phyloP scores from a whole-genome alignment of 495 filamentous ascomycete species.

The Podospora fimiseda region DNA sequence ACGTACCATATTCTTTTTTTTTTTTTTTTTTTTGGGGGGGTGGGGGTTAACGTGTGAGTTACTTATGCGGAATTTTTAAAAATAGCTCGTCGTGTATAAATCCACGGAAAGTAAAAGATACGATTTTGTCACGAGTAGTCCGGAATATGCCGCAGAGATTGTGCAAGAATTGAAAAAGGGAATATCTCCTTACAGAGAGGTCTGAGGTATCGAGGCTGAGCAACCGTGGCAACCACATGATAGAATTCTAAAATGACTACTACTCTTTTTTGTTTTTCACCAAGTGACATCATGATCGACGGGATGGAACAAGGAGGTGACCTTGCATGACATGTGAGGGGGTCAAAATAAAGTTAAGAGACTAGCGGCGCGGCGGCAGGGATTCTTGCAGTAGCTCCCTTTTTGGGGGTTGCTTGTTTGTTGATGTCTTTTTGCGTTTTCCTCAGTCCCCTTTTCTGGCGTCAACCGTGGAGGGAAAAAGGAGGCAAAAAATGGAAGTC shows the following conservation, averaged over 20 bases:
- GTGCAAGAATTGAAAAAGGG: constrained; percentile 80
- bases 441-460: background rate
- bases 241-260: no score
- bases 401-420: background rate
- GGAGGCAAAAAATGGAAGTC: background rate
- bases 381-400: background rate
- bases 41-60: background rate
- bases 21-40: no score
- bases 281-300: constrained; percentile 4
- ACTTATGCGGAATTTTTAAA: constrained; percentile 4
- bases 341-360: constrained; percentile 23
- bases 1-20: no score
- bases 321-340: background rate
- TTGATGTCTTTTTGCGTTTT: no score
- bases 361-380: constrained; percentile 7
- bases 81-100: constrained; percentile 70
- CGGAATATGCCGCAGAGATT: constrained; percentile 78
- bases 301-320: background rate
- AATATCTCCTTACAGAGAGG: constrained; percentile 47
- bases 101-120: constrained; percentile 88
- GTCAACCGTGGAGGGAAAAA: background rate
- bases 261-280: no score
- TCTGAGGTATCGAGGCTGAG: constrained; percentile 15
- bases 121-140: constrained; percentile 84
- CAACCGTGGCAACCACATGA: no score